Evolutionary conservation across 176 grass and related monocot species (phyloP), one percentile per base, ranked within the genome.

Genomic region (Eragrostis nindensis): DNA sequence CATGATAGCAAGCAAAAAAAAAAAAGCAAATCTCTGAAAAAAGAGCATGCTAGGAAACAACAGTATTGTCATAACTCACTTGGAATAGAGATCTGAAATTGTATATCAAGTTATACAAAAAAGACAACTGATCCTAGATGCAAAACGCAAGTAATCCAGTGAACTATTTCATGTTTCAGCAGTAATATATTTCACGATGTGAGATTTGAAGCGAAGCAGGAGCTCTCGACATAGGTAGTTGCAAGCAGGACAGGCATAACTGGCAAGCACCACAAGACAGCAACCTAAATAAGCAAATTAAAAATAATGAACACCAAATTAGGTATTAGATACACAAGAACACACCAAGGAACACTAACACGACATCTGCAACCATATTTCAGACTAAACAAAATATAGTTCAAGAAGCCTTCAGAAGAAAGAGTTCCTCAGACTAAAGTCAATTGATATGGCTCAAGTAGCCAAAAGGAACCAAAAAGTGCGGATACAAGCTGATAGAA

Each of bases 131-230:
- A 24, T n/a, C 45, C 39, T 1, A 39, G 0, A 47, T 26, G 3
- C 38, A 48, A 39, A 56, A 24, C n/a, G n/a, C 19, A 42, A 78
- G 2, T 32, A 41, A 77, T 63, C 46, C 45, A 79, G 5, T 48
- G 11, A 71, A 60, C 42, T 18, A 50, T 63, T 42, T 29, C 15
- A 66, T 66, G 44, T 66, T 74, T 39, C 46, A 83, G 24, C 29
- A 54, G 59, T 17, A n/a, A 66, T 24, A 63, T 29, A 29, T 62
- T 46, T 76, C 59, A 76, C 40, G 14, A 50, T 19, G 0, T 9
- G 32, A 74, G 16, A 42, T 21, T 43, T 25, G 19, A 63, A 36
- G 68, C 2, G 39, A 14, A 76, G 38, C 16, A 72, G 26, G 11
- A 62, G 22, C 16, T 44, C 11, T 32, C 40, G 32, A 18, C 24